phyloP scores from a whole-genome alignment of 2,329 filamentous ascomycete genomes.

The Elsinoe fawcettii region DNA sequence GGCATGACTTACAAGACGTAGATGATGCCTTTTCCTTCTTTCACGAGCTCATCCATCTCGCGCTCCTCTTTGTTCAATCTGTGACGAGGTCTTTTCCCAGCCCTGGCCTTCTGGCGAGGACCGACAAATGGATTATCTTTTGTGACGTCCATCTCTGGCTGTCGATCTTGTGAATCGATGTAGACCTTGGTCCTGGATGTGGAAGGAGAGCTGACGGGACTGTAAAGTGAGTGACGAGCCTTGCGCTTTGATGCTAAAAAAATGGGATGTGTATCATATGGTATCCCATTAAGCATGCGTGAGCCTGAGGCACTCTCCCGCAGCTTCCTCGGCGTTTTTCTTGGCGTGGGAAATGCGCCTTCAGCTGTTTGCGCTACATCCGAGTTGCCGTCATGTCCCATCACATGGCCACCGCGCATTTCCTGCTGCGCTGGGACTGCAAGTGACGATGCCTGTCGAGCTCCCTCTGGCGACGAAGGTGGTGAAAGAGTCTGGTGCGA shows the following conservation, averaged over 20 bases:
- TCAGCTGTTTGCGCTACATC: constrained; percentile 26
- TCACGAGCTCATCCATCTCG: constrained; percentile 52
- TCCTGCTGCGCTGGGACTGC: background rate
- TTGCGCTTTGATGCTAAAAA: constrained; percentile 50
- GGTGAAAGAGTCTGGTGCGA: constrained; percentile 39
- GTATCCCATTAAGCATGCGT: constrained; percentile 46
- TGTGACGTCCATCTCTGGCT: constrained; percentile 60
- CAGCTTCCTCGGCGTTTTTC: constrained; percentile 69
- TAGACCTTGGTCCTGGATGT: constrained; percentile 56
- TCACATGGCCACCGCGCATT: background rate
- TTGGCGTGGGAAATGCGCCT: constrained; percentile 64
- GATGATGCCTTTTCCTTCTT: constrained; percentile 63
- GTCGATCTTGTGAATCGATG: constrained; percentile 68
- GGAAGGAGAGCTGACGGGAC: constrained; percentile 12
- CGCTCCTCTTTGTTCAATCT: constrained; percentile 49
- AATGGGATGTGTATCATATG: constrained; percentile 51
- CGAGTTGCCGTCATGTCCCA: constrained; percentile 19
- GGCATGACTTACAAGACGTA: constrained; percentile 63
- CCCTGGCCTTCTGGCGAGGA: constrained; percentile 22
- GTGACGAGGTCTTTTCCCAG: constrained; percentile 43
- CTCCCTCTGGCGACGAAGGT: constrained; percentile 30
- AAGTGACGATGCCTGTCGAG: background rate
- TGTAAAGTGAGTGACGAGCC: constrained; percentile 27
- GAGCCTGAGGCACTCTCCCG: constrained; percentile 43
- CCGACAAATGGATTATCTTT: constrained; percentile 66